phyloP scores from a whole-genome alignment of 2,329 filamentous ascomycete species.

The Myrmaecium sp. region DNA sequence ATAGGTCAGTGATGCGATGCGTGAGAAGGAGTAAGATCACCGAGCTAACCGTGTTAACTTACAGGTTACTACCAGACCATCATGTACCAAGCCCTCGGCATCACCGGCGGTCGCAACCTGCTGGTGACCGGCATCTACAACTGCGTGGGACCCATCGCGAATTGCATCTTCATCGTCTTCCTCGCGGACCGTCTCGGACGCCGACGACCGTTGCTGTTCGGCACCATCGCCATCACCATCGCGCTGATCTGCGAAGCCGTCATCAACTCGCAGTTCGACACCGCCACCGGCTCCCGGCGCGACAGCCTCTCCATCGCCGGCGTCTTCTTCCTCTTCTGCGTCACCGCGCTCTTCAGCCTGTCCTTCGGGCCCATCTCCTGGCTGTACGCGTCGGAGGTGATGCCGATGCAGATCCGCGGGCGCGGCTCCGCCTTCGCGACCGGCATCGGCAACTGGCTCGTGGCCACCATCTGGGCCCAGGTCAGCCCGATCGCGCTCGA shows the following conservation, averaged over 20 bases:
- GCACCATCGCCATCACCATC: constrained; percentile 36
- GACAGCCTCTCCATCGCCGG: constrained; percentile 39
- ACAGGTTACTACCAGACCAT: constrained; percentile 45
- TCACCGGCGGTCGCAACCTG: constrained; percentile 35
- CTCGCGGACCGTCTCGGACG: constrained; percentile 36
- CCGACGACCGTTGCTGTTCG: constrained; percentile 35
- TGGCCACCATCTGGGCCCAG: constrained; percentile 42
- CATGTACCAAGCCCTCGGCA: constrained; percentile 41
- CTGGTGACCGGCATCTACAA: constrained; percentile 46
- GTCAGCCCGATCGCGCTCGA: constrained; percentile 36
- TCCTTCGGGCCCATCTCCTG: constrained; percentile 29
- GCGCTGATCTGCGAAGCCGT: constrained; percentile 43
- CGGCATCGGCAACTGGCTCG: constrained; percentile 41
- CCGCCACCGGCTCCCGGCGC: constrained; percentile 14
- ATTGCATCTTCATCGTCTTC: constrained; percentile 43
- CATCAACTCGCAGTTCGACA: constrained; percentile 26
- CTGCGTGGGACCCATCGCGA: constrained; percentile 37
- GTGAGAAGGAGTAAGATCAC: constrained; percentile 33
- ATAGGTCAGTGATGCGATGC: not conserved
- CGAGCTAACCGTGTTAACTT: too few relatives aligned
- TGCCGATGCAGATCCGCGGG: constrained; percentile 48
- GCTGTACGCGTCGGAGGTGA: constrained; percentile 51
- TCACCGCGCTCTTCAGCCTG: constrained; percentile 18
- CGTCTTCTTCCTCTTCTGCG: constrained; percentile 48
- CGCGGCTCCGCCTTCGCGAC: constrained; percentile 41